Evolutionary conservation across 176 grass and related monocot species (phyloP), one percentile per base, ranked within the genome.

Genomic region (Aegilops tauschii): DNA sequence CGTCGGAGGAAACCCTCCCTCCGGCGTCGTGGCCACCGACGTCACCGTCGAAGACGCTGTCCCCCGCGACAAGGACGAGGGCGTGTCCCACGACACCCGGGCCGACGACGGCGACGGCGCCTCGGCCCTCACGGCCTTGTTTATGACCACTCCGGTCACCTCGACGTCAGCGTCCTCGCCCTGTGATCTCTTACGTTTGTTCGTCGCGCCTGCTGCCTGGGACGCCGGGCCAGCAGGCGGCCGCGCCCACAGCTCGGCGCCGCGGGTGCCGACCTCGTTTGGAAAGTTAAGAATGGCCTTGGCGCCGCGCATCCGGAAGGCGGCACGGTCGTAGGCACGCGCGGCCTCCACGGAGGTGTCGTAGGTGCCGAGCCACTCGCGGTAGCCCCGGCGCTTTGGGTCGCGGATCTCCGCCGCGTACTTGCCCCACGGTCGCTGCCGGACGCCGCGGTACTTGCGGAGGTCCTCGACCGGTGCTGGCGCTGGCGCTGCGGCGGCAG

Each of bases 371-470:
- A 96, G 94, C 94, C 94, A 96, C 30, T 88, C 94, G 72, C 94
- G 91, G 37, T 85, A 92, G 18, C 94, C 94, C 2, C 89, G 91
- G 1, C 81, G 85, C 27, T 92, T 93, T 0, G 92, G 90, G 76
- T 98, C 96, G 10, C 96, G 92, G 85, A 98, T 98, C 93, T 98
- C 96, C 9, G 96, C 92, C 27, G 96, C 93, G 69, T 88, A 98
- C 77, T 94, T 94, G 0, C 96, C 96, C 96, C 96, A 98, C 3
- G 89, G 91, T 5, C 89, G 82, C 84, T 85, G 91, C 73, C 94
- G 76, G n/a, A 91, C 94, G 16, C 91, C 94, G 10, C 91, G 93
- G 83, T 95, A 95, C 88, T 91, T 95, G 77, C 83, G 86, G 76
- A 70, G 82, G 79, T 93, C 90, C 1, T 65, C 87, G 9, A 52